Evolutionary conservation across 2,329 filamentous ascomycete species (phyloP).

Genomic region (Colletotrichum falcatum): DNA sequence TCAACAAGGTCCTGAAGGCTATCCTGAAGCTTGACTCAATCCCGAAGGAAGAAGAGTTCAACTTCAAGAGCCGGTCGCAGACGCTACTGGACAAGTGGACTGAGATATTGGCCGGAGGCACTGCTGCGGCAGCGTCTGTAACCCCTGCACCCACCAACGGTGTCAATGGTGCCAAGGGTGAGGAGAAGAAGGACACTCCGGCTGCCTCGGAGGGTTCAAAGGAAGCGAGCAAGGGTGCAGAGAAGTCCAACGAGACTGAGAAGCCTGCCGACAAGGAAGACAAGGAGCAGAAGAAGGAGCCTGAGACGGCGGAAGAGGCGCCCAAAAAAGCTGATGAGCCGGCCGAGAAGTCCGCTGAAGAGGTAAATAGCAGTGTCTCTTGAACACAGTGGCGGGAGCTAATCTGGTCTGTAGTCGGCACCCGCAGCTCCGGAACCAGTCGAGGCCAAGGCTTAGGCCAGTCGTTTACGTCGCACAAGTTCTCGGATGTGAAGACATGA

Average conservation of each 20-base stretch:
- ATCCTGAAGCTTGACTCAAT: conserved; percentile 90
- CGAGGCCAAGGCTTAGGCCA: conserved; percentile 52
- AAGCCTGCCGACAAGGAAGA: conserved; percentile 53
- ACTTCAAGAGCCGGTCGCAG: conserved; percentile 88
- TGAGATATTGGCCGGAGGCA: conserved; percentile 77
- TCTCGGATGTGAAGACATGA: conserved; percentile 28
- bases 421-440: conserved; percentile 50
- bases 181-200: conserved; percentile 54
- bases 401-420: conserved; percentile 39
- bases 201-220: conserved; percentile 54
- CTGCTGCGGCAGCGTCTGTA: conserved; percentile 52
- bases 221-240: conserved; percentile 53
- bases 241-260: conserved; percentile 54
- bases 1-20: conserved; percentile 97
- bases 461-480: conserved; percentile 20
- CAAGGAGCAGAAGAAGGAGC: conserved; percentile 49
- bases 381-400: not conserved
- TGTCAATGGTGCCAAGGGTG: conserved; percentile 58
- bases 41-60: conserved; percentile 87
- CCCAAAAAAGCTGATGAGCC: conserved; percentile 42
- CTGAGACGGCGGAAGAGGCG: conserved; percentile 49
- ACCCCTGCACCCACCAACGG: conserved; percentile 54
- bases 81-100: conserved; percentile 90
- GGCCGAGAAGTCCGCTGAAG: conserved; percentile 48
- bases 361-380: conserved; percentile 47